Evolutionary conservation across 306 rosid genomes (phyloP).

Genomic region (Casuarina glauca): DNA sequence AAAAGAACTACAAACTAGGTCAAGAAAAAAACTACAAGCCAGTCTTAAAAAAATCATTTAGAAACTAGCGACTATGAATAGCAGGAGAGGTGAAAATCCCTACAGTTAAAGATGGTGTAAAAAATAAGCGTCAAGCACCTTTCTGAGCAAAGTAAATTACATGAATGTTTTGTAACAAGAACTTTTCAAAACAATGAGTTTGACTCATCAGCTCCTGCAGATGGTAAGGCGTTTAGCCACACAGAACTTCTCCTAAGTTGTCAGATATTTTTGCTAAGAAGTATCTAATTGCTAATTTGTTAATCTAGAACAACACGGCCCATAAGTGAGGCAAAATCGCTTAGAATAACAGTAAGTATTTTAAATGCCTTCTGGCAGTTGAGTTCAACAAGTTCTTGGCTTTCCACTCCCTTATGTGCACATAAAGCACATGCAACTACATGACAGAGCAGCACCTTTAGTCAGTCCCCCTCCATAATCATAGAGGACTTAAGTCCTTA

Average conservation of each 20-base stretch:
- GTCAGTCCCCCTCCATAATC: no score
- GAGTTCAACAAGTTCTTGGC: not conserved
- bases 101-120: no score
- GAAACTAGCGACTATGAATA: not conserved
- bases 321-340: not conserved
- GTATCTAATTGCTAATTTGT: not conserved
- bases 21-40: not conserved
- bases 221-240: no score
- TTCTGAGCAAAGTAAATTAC: not conserved
- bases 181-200: no score
- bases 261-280: not conserved
- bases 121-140: no score
- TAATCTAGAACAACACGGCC: not conserved
- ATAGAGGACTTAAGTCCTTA: no score
- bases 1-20: not conserved
- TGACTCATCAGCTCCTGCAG: no score
- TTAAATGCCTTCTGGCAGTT: not conserved
- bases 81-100: not conserved
- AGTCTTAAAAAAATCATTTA: not conserved
- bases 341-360: not conserved
- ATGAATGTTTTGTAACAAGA: no score
- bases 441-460: no score
- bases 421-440: not conserved
- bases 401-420: not conserved
- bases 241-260: not conserved